Evolutionary conservation across 306 rosid species (phyloP), one percentile per base, ranked within the genome.

Genomic region (Dalbergia cultrata): DNA sequence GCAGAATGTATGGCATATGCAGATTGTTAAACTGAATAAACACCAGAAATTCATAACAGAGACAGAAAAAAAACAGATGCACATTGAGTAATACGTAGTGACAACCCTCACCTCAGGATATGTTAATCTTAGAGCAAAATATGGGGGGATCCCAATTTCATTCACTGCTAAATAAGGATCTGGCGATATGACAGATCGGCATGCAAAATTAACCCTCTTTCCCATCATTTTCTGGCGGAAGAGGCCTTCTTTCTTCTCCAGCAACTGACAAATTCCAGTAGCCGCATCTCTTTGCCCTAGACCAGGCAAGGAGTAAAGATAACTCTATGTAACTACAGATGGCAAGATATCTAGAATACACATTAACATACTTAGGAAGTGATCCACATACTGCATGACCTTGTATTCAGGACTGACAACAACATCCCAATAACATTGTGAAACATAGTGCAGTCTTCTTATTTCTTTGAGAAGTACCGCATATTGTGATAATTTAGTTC

Each of bases 211-310:
- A 80, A 95, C 99, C 81, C 99, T 90, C 90, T 95, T 95, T 53
- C 98, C 98, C 99, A 95, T 95, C 99, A 95, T 95, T 87, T 95
- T 95, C 88, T 95, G 99, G 67, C 99, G 97, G 80, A 95, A 95
- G 74, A 95, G 73, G 78, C 99, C 99, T 78, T 91, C 99, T 83
- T 95, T 95, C 91, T 95, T 95, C 82, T 95, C 98, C 82, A 95
- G 84, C 86, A 95, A 79, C 87, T 95, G 99, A 85, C 92, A 86
- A 84, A 93, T 90, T 64, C 99, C 99, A 67, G 89, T 45, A 73
- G 87, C 76, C 17, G 54, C 85, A 21, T 89, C 92, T 82, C 60
- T 86, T 88, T 84, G 76, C 59, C 85, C 92, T 85, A 54, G 87
- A 80, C 77, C 95, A 89, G 67, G 65, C 65, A 81, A 71, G 16